Base-by-base conservation (phyloP, 2,329 filamentous ascomycete species). In the Penicillium sp. region DNA sequence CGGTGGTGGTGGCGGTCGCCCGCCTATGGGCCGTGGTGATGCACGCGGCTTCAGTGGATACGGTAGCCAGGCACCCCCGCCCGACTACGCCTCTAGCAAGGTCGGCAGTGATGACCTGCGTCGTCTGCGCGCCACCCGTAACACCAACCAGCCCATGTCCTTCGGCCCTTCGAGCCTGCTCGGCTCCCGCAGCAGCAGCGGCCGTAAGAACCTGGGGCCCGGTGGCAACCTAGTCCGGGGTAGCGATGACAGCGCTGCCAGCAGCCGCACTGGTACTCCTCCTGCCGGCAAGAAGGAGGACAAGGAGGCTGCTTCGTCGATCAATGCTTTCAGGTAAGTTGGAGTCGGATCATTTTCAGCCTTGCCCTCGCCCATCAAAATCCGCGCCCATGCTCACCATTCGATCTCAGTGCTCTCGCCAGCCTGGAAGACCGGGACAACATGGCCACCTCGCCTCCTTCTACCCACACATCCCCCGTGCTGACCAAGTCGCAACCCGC, bases 311-410 rank as follows among this genome's bases (percentile, higher is more conserved):
- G 77, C 79, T 37, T 84, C 80, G 44, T 86, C 86, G 60, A 81
- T 83, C 54, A 98, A 98, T 75, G 84, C 90, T 56, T 98, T 95
- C 74, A 91, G 88, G 90, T 96, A 81, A 77, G 84, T 55, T n/a
- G n/a, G n/a, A n/a, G n/a, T n/a, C n/a, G n/a, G n/a, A n/a, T n/a
- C n/a, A n/a, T n/a, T n/a, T n/a, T n/a, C n/a, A n/a, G n/a, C n/a
- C n/a, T n/a, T n/a, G n/a, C n/a, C n/a, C n/a, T n/a, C n/a, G n/a
- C n/a, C n/a, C n/a, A n/a, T n/a, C n/a, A n/a, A n/a, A n/a, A n/a
- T n/a, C n/a, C n/a, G n/a, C n/a, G n/a, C n/a, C n/a, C n/a, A n/a
- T 47, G 36, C 50, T 47, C 39, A 53, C 35, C 48, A 25, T 26
- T 16, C 4, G 28, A 13, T 29, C 19, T 37, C 43, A 75, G 72